These are phyloP conservation scores for Narthecium ossifragum DNA, from an alignment of 106 monocot species.

Conservation along the genomic window DNA sequence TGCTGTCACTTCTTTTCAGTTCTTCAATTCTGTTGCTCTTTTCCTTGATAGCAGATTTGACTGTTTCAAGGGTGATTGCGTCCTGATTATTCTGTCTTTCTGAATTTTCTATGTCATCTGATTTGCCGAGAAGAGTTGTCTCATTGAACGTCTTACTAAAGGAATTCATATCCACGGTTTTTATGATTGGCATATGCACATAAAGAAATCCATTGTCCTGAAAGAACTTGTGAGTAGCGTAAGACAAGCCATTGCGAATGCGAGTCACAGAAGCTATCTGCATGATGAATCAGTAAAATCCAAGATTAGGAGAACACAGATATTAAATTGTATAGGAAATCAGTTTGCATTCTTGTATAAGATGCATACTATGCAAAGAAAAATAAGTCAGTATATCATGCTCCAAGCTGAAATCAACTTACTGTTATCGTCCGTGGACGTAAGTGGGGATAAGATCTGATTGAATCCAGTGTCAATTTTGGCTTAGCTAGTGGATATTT, in stretches of 20 bases:
- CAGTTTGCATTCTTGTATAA: background rate
- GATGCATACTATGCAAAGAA: background rate
- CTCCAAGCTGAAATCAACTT: conserved; percentile 2
- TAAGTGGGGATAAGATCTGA: conserved; percentile 57
- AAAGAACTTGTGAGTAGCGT: conserved; percentile 54
- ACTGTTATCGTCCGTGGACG: conserved; percentile 50
- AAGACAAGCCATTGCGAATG: conserved; percentile 38
- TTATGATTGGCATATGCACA: conserved; percentile 77
- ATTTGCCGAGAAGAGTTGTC: conserved; percentile 33
- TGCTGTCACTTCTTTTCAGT: conserved; percentile 66
- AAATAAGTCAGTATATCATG: too few species aligned
- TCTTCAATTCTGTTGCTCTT: conserved; percentile 64
- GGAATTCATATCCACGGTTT: conserved; percentile 14
- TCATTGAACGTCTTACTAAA: conserved; percentile 34
- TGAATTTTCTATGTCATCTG: conserved; percentile 9
- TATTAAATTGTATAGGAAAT: too few species aligned
- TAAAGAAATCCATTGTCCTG: conserved; percentile 61
- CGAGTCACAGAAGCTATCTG: conserved; percentile 64
- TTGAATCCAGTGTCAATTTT: conserved; percentile 26
- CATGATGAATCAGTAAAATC: conserved; percentile 9
- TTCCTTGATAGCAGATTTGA: conserved; percentile 57
- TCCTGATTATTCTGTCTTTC: conserved; percentile 5
- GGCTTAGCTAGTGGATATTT: conserved; percentile 52
- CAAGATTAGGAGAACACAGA: too few species aligned
- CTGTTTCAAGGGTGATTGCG: conserved; percentile 25